Evolutionary conservation across 257 asterid species (phyloP).

Genomic region (Solanum ahanhuiri): DNA sequence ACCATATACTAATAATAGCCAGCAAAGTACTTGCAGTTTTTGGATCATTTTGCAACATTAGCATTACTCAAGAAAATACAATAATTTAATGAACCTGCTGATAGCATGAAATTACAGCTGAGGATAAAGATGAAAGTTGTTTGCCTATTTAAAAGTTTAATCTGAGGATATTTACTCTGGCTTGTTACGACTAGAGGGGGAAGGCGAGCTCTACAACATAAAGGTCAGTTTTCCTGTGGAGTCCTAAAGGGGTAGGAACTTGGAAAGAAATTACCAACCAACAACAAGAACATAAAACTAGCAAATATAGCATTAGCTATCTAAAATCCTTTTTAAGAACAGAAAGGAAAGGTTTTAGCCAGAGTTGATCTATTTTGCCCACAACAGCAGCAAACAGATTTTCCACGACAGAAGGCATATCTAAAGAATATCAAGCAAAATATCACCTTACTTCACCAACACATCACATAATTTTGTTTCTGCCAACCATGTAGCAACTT

Average conservation of each 20-base stretch:
- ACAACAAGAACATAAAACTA: not conserved
- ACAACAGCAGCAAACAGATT: not conserved
- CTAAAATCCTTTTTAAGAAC: not conserved
- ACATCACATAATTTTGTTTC: not conserved
- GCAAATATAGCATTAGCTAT: not conserved
- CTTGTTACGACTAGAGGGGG: not conserved
- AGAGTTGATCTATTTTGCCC: not conserved
- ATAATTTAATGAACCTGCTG: not conserved
- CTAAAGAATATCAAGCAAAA: not conserved
- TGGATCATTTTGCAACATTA: not conserved
- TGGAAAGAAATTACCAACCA: not conserved
- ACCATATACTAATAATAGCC: not conserved
- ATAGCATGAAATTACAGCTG: not conserved
- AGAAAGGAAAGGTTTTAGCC: not conserved
- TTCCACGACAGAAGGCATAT: not conserved
- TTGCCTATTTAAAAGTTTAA: not conserved
- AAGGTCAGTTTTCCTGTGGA: not conserved
- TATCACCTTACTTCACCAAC: not conserved
- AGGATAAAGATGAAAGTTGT: not conserved
- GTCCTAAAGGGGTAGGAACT: not conserved
- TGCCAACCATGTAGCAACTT: not conserved
- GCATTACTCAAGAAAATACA: not conserved
- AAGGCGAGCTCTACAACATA: not conserved
- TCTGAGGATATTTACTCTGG: not conserved
- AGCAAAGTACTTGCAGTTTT: not conserved